phyloP scores from a whole-genome alignment of 352 stramenopile genomes.

The Globisporangium irregulare region DNA sequence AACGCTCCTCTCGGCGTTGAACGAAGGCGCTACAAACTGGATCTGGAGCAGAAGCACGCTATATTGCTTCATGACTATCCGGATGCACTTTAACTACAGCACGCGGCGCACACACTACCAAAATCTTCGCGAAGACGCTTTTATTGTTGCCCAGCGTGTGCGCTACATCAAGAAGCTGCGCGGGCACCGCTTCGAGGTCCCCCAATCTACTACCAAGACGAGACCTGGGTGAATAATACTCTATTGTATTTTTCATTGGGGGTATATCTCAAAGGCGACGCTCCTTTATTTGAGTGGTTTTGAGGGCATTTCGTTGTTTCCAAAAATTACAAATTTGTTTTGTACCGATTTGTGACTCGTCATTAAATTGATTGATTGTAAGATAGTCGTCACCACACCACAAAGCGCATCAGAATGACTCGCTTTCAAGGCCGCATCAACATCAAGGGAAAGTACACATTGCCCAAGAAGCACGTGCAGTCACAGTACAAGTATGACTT shows the following conservation, averaged over 20 bases:
- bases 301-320: too few relatives aligned
- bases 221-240: conserved; percentile 19
- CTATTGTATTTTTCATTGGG: too few relatives aligned
- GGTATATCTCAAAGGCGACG: too few relatives aligned
- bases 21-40: neutral
- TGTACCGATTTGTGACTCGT: too few relatives aligned
- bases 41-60: neutral
- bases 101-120: neutral
- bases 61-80: neutral
- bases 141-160: neutral
- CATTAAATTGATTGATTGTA: conserved; percentile 1
- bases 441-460: conserved; percentile 17
- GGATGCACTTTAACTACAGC: neutral
- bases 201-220: conserved; percentile 18
- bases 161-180: neutral
- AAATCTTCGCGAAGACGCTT: neutral
- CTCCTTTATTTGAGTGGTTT: too few relatives aligned
- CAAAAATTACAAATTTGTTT: too few relatives aligned
- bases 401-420: conserved; percentile 1
- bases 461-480: conserved; percentile 7
- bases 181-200: neutral
- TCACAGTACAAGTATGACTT: conserved; percentile 22
- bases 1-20: neutral
- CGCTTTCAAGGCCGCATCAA: conserved; percentile 9
- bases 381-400: neutral